phyloP scores from a whole-genome alignment of 352 stramenopile species.

The Phytophthora uliginosa region DNA sequence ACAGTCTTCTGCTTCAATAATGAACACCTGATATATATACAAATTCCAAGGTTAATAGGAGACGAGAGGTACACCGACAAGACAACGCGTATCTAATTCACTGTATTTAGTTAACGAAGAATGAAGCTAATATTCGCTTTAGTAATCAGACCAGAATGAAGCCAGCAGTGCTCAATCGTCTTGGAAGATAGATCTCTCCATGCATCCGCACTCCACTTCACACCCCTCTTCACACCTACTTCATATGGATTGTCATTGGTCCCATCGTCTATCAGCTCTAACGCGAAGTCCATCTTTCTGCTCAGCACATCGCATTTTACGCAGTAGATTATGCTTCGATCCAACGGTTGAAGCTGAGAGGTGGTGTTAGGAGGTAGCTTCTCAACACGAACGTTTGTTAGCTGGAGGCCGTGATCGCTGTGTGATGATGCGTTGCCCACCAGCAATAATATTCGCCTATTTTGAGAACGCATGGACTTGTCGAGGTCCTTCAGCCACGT shows the following conservation, averaged over 20 bases:
- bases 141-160: conserved; percentile 11
- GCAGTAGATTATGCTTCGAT: conserved; percentile 22
- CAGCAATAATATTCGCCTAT: not conserved
- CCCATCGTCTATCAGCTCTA: conserved; percentile 11
- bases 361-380: conserved; percentile 17
- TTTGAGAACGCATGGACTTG: conserved; percentile 1
- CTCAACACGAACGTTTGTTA: conserved; percentile 11
- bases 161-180: conserved; percentile 19
- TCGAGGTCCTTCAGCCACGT: conserved; percentile 12
- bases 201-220: conserved; percentile 4
- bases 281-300: conserved; percentile 13
- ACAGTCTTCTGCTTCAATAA: too few relatives aligned
- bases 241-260: conserved; percentile 12
- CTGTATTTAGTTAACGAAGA: conserved; percentile 15
- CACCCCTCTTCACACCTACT: not conserved
- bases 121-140: conserved; percentile 7
- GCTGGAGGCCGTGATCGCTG: not conserved
- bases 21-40: too few relatives aligned
- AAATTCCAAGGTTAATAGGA: too few relatives aligned
- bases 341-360: conserved; percentile 9
- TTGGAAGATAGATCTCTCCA: conserved; percentile 5
- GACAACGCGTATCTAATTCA: not conserved
- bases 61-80: too few relatives aligned
- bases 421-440: conserved; percentile 16
- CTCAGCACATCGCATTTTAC: conserved; percentile 3